phyloP scores from a whole-genome alignment of 495 filamentous ascomycete species.

The Neurospora tetrasperma region DNA sequence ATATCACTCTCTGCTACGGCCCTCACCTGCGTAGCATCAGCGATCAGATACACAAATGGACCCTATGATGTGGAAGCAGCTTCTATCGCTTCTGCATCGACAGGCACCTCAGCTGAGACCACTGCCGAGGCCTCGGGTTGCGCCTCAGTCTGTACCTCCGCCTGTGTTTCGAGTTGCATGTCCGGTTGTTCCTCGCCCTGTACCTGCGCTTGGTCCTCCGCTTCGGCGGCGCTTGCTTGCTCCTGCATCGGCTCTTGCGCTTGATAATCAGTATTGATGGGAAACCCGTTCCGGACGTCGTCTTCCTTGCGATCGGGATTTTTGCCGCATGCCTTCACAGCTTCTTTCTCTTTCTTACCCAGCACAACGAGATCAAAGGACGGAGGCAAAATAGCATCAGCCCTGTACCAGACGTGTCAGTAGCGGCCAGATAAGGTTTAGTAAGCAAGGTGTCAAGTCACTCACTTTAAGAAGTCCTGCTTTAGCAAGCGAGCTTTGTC shows the following conservation, averaged over 20 bases:
- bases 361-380: constrained; percentile 42
- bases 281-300: constrained; percentile 24
- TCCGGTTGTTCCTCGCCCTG: not conserved
- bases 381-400: constrained; percentile 27
- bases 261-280: constrained; percentile 22
- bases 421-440: not conserved
- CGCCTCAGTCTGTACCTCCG: not conserved
- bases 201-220: not conserved
- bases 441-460: not conserved
- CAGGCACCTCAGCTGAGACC: not conserved
- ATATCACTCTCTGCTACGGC: not conserved
- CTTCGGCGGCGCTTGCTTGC: not conserved
- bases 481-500: constrained; percentile 60
- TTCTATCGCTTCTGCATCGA: not conserved
- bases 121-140: not conserved
- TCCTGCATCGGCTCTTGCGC: not conserved
- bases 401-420: constrained; percentile 8
- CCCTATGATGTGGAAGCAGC: not conserved
- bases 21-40: constrained; percentile 2
- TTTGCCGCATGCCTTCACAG: constrained; percentile 28
- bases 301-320: constrained; percentile 37
- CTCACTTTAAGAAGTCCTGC: constrained; percentile 48
- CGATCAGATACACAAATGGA: not conserved
- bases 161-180: not conserved
- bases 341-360: constrained; percentile 36